Conservation (phyloP, 164 flowering plant species). For the Sextonia rubra region DNA sequence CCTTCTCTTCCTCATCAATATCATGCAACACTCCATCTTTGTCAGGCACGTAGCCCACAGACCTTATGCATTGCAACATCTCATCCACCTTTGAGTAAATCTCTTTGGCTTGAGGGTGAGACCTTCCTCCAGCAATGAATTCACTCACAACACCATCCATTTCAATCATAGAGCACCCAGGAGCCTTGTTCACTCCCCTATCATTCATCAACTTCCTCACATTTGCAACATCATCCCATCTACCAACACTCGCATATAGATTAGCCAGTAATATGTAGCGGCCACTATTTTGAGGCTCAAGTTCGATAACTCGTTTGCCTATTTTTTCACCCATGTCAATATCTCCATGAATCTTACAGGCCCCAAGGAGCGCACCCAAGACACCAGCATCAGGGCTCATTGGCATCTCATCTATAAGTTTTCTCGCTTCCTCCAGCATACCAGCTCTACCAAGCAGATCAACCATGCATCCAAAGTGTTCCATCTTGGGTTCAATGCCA, state of each 20-base stretch:
- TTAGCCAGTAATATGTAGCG: conserved; percentile 17
- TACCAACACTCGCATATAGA: conserved; percentile 14
- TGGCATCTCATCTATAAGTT: conserved; percentile 17
- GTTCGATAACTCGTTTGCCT: conserved; percentile 16
- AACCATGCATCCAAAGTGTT: conserved; percentile 20
- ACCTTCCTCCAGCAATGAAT: conserved; percentile 15
- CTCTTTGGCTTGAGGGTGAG: conserved; percentile 17
- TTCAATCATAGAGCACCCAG: conserved; percentile 20
- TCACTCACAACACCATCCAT: conserved; percentile 15
- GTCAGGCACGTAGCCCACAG: conserved; percentile 14
- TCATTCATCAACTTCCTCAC: conserved; percentile 18
- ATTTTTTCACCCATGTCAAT: conserved; percentile 9
- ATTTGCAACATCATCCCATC: conserved; percentile 18
- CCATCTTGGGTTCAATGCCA: conserved; percentile 16
- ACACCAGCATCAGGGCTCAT: conserved; percentile 20
- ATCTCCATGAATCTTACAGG: conserved; percentile 18
- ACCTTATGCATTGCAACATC: conserved; percentile 9
- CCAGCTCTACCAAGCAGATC: conserved; percentile 21
- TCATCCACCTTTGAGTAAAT: conserved; percentile 14
- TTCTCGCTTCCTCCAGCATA: conserved; percentile 11
- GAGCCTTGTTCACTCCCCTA: conserved; percentile 14
- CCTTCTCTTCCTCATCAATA: conserved; percentile 15
- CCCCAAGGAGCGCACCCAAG: conserved; percentile 18
- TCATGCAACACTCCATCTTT: conserved; percentile 12
- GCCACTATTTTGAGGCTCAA: conserved; percentile 20